These are phyloP conservation scores for Linum trigynum DNA, from an alignment of 345 rosid genomes.

Conservation along the genomic window DNA sequence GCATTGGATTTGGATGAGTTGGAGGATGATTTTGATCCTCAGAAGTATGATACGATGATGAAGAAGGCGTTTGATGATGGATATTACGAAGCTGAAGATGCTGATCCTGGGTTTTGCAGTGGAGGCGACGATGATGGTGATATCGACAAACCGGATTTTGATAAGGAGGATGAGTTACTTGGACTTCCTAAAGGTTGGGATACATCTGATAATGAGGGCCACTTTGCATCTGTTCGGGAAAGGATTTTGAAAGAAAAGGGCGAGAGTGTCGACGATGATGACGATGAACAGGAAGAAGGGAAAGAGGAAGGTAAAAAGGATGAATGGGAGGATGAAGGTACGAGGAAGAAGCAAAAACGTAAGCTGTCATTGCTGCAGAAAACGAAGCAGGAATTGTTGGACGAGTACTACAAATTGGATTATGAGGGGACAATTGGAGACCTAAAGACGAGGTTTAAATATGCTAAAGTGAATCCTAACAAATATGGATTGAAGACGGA, in stretches of 20 bases:
- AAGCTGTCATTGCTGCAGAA: conserved; percentile 52
- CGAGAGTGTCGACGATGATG: conserved; percentile 15
- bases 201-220: conserved; percentile 38
- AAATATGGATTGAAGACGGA: conserved; percentile 44
- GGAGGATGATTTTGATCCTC: conserved; percentile 77
- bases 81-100: conserved; percentile 60
- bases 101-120: conserved; percentile 33
- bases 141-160: conserved; percentile 68
- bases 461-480: conserved; percentile 62
- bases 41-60: conserved; percentile 75
- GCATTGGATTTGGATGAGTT: conserved; percentile 29
- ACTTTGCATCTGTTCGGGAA: conserved; percentile 59
- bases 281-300: conserved; percentile 1
- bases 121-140: conserved; percentile 36
- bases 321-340: conserved; percentile 29
- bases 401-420: conserved; percentile 83
- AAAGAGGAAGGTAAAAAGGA: conserved; percentile 5
- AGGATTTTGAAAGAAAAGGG: conserved; percentile 34
- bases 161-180: conserved; percentile 74
- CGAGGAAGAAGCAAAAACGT: conserved; percentile 58
- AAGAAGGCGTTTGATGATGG: conserved; percentile 44
- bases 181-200: conserved; percentile 75
- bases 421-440: conserved; percentile 84
- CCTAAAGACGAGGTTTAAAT: conserved; percentile 83
- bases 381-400: conserved; percentile 70